Evolutionary conservation across 257 asterid species (phyloP), one percentile per base, ranked within the genome.

Genomic region (Ballota nigra): DNA sequence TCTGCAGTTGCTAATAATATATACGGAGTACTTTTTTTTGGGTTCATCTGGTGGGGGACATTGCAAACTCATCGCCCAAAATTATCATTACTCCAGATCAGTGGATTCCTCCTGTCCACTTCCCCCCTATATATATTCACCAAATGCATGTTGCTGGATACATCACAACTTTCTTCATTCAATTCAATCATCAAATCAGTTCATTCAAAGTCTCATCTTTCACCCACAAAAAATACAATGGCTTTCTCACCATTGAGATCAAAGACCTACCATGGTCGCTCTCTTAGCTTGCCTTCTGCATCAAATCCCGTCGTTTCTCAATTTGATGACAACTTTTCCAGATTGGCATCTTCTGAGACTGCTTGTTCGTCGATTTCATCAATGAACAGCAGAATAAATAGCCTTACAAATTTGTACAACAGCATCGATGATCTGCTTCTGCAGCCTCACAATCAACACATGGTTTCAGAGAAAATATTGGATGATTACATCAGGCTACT

Each of bases 211-310:
- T 31, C 40, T 68, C 58, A 1, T 45, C 41, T 53, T 73, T 51
- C 72, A 45, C 8, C 20, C 3, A n/a, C 1, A 45, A 4, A 23
- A n/a, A 51, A 45, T 45, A 45, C 33, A 76, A 82, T 82, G 86
- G 82, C 83, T 69, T 53, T 78, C 66, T 81, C 86, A 20, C 84
- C 88, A 69, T 71, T 76, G 81, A 81, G 79, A 68, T 68, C 81
- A 8, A 82, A 81, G 68, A 34, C 75, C 78, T 65, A 73, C 13
- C 84, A 82, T 59, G 79, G 79, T 61, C 85, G 75, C 47, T 82
- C 86, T 66, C 66, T 83, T 28, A 84, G 86, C 75, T 80, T 84
- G 26, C 86, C 86, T 33, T 69, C 82, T n/a, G 18, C 10, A 34
- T 72, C 76, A 55, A 79, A 72, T 31, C 83, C 85, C 8, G 34